Conservation (phyloP, 192 early-diverging fungal genomes). For the Backusella sp. region DNA sequence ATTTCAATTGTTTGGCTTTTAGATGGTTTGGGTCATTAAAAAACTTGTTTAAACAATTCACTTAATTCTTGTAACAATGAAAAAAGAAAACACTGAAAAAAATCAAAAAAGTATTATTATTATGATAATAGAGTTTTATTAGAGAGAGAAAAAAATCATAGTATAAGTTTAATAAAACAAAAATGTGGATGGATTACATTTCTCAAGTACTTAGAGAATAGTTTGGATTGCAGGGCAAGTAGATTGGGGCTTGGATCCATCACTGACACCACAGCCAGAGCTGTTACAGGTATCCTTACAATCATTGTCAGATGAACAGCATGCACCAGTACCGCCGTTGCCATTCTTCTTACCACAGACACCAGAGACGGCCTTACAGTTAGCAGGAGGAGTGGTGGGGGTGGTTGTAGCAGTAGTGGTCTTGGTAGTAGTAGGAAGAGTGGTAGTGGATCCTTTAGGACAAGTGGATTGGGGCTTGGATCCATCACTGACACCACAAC, state of each 20-base stretch:
- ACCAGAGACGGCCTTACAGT: neutral
- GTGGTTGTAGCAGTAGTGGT: neutral
- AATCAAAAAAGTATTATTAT: no score
- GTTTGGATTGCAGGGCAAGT: neutral
- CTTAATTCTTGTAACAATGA: no score
- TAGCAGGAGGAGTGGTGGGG: neutral
- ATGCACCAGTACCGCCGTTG: neutral
- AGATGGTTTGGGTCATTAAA: no score
- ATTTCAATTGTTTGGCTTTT: no score
- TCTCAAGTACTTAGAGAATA: no score
- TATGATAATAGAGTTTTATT: no score
- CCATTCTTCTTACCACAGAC: neutral
- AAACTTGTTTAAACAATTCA: no score
- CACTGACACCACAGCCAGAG: neutral
- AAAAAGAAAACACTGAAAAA: no score
- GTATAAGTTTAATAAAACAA: no score
- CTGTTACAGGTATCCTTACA: neutral
- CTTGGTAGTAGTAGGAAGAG: neutral
- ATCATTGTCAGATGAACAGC: neutral
- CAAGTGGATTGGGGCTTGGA: neutral
- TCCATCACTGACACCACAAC: neutral
- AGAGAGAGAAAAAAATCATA: no score
- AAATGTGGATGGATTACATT: no score
- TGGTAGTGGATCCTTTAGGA: neutral
- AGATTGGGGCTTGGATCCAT: neutral